Percentiles rank a stretch among this genome's conserved stretches.
phyloP scores from a whole-genome alignment of 345 rosid genomes.

The Gossypium stocksii region DNA sequence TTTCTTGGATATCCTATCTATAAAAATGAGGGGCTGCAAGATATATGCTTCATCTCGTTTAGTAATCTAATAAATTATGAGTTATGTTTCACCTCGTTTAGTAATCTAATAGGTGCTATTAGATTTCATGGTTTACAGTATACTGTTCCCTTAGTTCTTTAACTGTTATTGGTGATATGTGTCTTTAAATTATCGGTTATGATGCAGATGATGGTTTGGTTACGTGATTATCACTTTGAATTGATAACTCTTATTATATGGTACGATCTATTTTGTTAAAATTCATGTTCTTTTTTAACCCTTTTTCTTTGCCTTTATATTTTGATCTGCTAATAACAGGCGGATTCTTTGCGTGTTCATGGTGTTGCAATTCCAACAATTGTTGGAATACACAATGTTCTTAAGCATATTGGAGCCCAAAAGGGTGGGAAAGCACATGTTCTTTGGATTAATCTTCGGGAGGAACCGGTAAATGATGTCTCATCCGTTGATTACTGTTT shows the following conservation, averaged over 20 bases:
- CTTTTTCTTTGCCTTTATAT: neutral
- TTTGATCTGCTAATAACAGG: slow-evolving; percentile 40
- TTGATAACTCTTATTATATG: neutral
- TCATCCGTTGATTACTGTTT: neutral
- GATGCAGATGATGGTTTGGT: slow-evolving; percentile 14
- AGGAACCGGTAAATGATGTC: slow-evolving; percentile 71
- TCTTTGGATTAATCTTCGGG: slow-evolving; percentile 95
- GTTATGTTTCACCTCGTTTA: neutral
- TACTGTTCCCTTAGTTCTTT: neutral
- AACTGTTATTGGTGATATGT: neutral
- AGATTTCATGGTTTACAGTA: neutral
- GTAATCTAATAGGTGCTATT: neutral
- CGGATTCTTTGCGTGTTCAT: slow-evolving; percentile 71
- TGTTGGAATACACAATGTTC: slow-evolving; percentile 82
- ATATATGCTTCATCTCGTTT: neutral
- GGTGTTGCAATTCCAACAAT: slow-evolving; percentile 93
- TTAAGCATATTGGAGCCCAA: slow-evolving; percentile 72
- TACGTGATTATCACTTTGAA: neutral
- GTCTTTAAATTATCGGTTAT: neutral
- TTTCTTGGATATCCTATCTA: neutral
- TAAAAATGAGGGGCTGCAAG: neutral
- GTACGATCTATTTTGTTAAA: neutral
- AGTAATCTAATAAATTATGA: neutral
- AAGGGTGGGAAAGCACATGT: slow-evolving; percentile 57
- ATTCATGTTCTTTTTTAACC: neutral